Evolutionary conservation across 768 basidiomycete genomes (phyloP).

Genomic region (Leccinum longicurvipes): DNA sequence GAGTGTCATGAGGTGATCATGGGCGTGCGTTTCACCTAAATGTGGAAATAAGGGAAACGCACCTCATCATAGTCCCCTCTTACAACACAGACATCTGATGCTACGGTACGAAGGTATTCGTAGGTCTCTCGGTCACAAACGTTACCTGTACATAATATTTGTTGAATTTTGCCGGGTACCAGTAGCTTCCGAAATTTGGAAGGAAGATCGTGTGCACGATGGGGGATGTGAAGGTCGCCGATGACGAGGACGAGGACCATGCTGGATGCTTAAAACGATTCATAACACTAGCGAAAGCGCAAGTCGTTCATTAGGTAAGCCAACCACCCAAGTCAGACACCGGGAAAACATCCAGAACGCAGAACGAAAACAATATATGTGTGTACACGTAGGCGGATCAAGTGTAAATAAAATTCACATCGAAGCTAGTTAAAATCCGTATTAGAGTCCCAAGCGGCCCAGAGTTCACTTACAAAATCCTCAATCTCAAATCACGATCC

Average conservation of each 20-base stretch:
- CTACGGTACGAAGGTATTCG: conserved; percentile 93
- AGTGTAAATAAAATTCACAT: neutral
- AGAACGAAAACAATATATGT: neutral
- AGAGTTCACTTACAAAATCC: conserved; percentile 1
- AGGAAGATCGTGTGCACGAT: conserved; percentile 85
- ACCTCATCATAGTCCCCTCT: conserved; percentile 97
- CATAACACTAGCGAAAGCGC: no score
- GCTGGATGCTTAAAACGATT: conserved; percentile 16
- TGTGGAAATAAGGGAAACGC: conserved; percentile 16
- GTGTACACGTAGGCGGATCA: neutral
- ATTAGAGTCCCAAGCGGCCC: conserved; percentile 4
- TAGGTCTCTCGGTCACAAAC: conserved; percentile 97
- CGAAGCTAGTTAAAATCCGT: neutral
- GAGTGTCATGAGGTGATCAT: neutral
- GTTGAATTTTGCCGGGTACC: conserved; percentile 94
- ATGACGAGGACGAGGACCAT: conserved; percentile 90
- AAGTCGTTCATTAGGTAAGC: conserved; percentile 26
- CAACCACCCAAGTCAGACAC: neutral
- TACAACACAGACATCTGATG: conserved; percentile 88
- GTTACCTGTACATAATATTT: conserved; percentile 96
- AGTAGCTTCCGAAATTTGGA: conserved; percentile 96
- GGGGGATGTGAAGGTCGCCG: conserved; percentile 96
- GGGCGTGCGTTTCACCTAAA: neutral
- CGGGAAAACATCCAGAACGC: neutral
- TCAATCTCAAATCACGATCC: conserved; percentile 8